These are phyloP conservation scores for Suillus alpinus DNA, from an alignment of 768 basidiomycete species.

Conservation along the genomic window DNA sequence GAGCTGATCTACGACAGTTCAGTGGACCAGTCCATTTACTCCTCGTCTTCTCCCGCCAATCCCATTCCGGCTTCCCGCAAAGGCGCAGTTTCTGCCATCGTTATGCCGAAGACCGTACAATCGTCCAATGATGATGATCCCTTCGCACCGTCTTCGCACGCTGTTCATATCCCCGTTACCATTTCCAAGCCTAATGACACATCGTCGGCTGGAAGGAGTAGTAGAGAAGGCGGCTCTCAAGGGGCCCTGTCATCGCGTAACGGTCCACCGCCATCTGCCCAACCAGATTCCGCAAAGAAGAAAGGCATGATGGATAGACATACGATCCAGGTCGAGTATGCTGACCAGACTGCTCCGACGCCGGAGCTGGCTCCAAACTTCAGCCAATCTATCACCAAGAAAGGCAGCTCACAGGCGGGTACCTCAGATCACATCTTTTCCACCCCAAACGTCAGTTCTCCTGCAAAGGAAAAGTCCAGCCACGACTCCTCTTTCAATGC, in stretches of 20 bases:
- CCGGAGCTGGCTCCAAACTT: constrained; percentile 16
- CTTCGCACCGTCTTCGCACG: constrained; percentile 48
- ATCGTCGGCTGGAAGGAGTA: constrained; percentile 14
- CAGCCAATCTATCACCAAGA: constrained; percentile 22
- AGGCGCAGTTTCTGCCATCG: constrained; percentile 37
- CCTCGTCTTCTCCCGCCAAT: constrained; percentile 32
- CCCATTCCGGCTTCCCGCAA: constrained; percentile 38
- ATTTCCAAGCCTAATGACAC: constrained; percentile 28
- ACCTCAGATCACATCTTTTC: constrained; percentile 5
- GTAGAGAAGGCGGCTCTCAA: constrained; percentile 19
- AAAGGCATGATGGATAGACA: constrained; percentile 56
- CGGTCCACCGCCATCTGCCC: constrained; percentile 25
- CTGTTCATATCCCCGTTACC: constrained; percentile 26
- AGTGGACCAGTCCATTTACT: constrained; percentile 51
- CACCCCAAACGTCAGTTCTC: constrained; percentile 15
- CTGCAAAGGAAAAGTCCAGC: constrained; percentile 17
- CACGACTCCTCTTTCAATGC: constrained; percentile 11
- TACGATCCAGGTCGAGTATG: constrained; percentile 95
- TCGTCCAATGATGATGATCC: constrained; percentile 64
- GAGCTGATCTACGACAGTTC: constrained; percentile 78
- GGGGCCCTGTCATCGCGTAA: constrained; percentile 14
- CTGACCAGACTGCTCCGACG: constrained; percentile 48
- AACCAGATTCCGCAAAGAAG: constrained; percentile 44
- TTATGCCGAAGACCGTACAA: constrained; percentile 42
- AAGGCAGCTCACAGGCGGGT: constrained; percentile 9